Conservation (phyloP, 2,329 filamentous ascomycete species). For the Fusarium guadeloupense region DNA sequence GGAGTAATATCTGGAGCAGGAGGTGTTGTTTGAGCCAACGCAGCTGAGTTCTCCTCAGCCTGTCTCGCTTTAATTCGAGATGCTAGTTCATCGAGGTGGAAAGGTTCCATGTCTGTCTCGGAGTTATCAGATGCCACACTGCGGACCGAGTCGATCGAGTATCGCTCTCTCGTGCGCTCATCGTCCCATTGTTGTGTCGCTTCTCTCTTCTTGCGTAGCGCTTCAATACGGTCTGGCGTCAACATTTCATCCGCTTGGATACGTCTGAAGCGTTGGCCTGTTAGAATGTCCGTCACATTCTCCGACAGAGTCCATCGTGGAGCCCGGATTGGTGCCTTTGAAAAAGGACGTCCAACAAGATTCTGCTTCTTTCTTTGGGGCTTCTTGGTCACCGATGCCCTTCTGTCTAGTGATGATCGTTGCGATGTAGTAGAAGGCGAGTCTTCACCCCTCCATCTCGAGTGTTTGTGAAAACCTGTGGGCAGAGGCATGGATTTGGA, state of each 20-base stretch:
- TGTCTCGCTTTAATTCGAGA: constrained; percentile 50
- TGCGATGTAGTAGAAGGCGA: constrained; percentile 19
- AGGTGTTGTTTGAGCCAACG: constrained; percentile 15
- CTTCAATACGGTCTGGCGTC: constrained; percentile 61
- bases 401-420: constrained; percentile 37
- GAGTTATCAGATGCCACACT: constrained; percentile 40
- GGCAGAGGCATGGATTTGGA: constrained; percentile 40
- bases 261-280: constrained; percentile 62
- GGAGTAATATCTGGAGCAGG: constrained; percentile 11
- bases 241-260: constrained; percentile 69
- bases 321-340: constrained; percentile 31
- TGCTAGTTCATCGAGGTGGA: constrained; percentile 60
- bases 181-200: constrained; percentile 38
- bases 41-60: constrained; percentile 33
- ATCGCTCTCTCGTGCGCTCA: constrained; percentile 20
- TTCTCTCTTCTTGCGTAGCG: constrained; percentile 52
- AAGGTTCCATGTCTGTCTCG: constrained; percentile 58
- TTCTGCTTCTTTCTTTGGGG: constrained; percentile 53
- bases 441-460: constrained; percentile 21
- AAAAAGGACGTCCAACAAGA: constrained; percentile 15
- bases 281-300: constrained; percentile 66
- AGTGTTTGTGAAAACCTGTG: constrained; percentile 26
- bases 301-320: constrained; percentile 64
- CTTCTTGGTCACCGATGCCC: constrained; percentile 52
- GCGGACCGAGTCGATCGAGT: constrained; percentile 39